A percentile compares a stretch with the other conserved stretches of the same genome.
Evolutionary conservation across 352 stramenopile genomes (phyloP).

Genomic region (Globisporangium ultimum): DNA sequence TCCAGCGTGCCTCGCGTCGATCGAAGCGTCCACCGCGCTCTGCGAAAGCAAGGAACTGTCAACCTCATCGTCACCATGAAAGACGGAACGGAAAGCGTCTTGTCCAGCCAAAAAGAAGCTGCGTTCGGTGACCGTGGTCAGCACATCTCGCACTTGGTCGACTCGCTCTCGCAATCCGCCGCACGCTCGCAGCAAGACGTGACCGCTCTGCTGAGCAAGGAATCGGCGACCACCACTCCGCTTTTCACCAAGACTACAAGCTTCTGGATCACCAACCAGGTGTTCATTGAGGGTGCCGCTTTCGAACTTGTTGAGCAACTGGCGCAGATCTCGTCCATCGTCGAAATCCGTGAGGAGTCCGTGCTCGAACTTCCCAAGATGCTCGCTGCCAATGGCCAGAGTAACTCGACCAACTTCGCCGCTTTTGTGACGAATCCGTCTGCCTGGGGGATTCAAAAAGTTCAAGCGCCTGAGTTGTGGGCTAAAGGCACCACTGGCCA

Average conservation of each 20-base stretch:
- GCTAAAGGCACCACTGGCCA: slow-evolving; percentile 12
- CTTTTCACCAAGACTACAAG: slow-evolving; percentile 5
- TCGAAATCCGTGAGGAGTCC: slow-evolving; percentile 11
- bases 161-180: too few species aligned
- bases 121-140: too few species aligned
- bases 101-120: too few species aligned
- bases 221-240: not conserved
- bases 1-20: too few species aligned
- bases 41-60: too few species aligned
- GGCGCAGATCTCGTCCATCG: slow-evolving; percentile 4
- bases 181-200: too few species aligned
- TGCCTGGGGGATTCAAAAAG: slow-evolving; percentile 12
- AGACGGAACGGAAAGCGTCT: too few species aligned
- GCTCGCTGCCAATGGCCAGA: not conserved
- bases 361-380: not conserved
- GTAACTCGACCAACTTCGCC: not conserved
- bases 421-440: slow-evolving; percentile 1
- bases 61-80: too few species aligned
- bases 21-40: too few species aligned
- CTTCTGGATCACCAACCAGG: slow-evolving; percentile 28
- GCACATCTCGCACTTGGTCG: too few species aligned
- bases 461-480: slow-evolving; percentile 15
- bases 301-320: slow-evolving; percentile 20
- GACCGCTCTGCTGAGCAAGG: not conserved
- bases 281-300: slow-evolving; percentile 12